Conservation (phyloP, 768 basidiomycete species). For the Kwoniella heveanensis region DNA sequence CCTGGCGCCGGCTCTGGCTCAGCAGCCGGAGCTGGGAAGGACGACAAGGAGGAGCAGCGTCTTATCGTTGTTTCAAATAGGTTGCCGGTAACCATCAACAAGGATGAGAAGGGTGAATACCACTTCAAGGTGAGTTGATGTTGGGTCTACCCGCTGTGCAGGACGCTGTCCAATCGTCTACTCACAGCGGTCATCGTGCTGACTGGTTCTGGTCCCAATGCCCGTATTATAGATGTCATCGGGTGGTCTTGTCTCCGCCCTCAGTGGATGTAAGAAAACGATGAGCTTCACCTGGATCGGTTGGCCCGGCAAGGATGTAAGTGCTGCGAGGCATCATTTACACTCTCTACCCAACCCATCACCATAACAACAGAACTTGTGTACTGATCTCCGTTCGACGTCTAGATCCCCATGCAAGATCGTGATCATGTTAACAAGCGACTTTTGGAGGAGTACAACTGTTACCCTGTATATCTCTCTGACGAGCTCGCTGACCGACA, state of each 20-base stretch:
- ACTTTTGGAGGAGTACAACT: constrained; percentile 91
- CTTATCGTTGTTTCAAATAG: constrained; percentile 96
- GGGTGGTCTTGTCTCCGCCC: constrained; percentile 94
- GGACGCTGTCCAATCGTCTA: too few relatives aligned
- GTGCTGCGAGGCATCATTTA: constrained; percentile 14
- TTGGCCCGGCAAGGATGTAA: constrained; percentile 68
- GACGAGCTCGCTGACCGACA: constrained; percentile 98
- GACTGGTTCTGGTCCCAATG: too few relatives aligned
- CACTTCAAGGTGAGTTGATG: constrained; percentile 68
- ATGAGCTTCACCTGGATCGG: constrained; percentile 98
- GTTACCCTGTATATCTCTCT: constrained; percentile 95
- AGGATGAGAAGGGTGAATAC: constrained; percentile 88
- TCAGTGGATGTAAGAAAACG: constrained; percentile 96
- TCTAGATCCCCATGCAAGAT: constrained; percentile 86
- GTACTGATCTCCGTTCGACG: constrained; percentile 46
- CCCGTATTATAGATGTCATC: constrained; percentile 87
- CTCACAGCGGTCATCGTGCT: too few relatives aligned
- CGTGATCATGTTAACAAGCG: constrained; percentile 86
- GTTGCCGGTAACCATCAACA: constrained; percentile 91
- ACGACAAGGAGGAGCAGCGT: constrained; percentile 58
- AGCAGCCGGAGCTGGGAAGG: neutral
- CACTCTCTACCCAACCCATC: too few relatives aligned
- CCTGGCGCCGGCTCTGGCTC: neutral
- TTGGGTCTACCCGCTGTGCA: too few relatives aligned
- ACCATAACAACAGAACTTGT: too few relatives aligned